Evolutionary conservation across 768 basidiomycete species (phyloP).

Genomic region (Tylopilus cervinicoccineus): DNA sequence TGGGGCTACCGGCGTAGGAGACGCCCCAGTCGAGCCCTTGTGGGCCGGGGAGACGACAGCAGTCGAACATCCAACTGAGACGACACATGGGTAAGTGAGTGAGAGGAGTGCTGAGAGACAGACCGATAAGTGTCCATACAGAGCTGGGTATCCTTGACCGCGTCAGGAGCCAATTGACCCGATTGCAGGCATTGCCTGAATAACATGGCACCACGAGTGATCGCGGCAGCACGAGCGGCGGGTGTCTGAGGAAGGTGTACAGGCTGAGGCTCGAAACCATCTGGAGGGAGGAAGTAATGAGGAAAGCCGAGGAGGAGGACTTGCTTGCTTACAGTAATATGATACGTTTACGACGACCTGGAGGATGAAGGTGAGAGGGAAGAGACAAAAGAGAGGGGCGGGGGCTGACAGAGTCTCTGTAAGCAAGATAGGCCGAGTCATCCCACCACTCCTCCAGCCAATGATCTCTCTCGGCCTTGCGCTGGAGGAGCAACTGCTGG

Average conservation of each 20-base stretch:
- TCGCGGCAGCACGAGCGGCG: slow-evolving; percentile 63
- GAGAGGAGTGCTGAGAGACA: slow-evolving; percentile 5
- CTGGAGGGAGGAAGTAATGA: slow-evolving; percentile 35
- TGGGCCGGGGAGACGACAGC: slow-evolving; percentile 72
- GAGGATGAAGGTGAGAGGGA: slow-evolving; percentile 15
- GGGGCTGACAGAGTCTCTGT: slow-evolving; percentile 71
- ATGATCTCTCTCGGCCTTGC: slow-evolving; percentile 53
- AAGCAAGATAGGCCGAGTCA: slow-evolving; percentile 73
- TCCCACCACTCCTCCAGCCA: slow-evolving; percentile 99
- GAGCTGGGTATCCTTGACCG: slow-evolving; percentile 61
- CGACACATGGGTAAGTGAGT: neutral
- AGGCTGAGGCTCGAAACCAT: slow-evolving; percentile 74
- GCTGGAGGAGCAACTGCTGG: slow-evolving; percentile 58
- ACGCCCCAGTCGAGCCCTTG: slow-evolving; percentile 76
- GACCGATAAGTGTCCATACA: slow-evolving; percentile 90
- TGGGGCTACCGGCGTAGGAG: slow-evolving; percentile 52
- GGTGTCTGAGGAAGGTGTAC: slow-evolving; percentile 53
- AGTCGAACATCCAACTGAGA: slow-evolving; percentile 88
- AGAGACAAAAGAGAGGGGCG: neutral
- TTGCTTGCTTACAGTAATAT: slow-evolving; percentile 71
- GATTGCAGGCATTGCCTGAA: slow-evolving; percentile 68
- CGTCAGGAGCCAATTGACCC: slow-evolving; percentile 63
- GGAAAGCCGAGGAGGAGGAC: neutral
- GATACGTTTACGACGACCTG: slow-evolving; percentile 87
- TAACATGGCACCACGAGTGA: slow-evolving; percentile 68